Base-by-base conservation (phyloP, 305 asterid species). In the Solanum hybrid region DNA sequence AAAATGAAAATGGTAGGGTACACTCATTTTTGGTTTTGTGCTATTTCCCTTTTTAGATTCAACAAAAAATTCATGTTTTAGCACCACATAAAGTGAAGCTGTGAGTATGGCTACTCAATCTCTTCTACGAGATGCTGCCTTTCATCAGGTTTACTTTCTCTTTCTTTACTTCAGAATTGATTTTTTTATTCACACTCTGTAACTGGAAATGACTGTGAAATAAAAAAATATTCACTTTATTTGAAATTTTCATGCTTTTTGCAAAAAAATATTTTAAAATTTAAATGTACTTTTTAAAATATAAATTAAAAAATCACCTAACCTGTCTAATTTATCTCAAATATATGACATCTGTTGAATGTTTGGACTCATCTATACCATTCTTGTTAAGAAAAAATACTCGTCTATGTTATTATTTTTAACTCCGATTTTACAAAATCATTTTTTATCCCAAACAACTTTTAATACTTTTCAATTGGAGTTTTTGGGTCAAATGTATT, bases 41-140 rank as follows among this genome's bases (percentile, higher is more conserved):
- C 61, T 14, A 57, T 57, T 18, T 57, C 5, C 39, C 85, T 35
- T 79, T 61, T 7, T 61, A 20, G 71, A 61, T 61, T 36, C 31
- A 36, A 20, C 20, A 78, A 78, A 78, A 78, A 22, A 35, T 2
- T 22, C 31, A 79, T 11, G 40, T 79, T 78, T 22, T 35, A 22
- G 46, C 24, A 11, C 4, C 28, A 35, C 31, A 22, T 79, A 11
- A n/a, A 24, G 82, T 76, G 86, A 80, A 80, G 86, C 20, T 80
- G 35, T 39, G 67, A 8, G 4, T 26, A 91, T 91, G 94, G 93
- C 91, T 86, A 88, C 90, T 71, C 84, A 88, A 14, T 92, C 74
- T 33, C 93, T 91, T 88, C 82, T 91, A 26, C 90, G 90, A 86
- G 90, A 87, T 34, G 93, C 86, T 34, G 92, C 89, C 11, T 22